phyloP scores from a whole-genome alignment of 306 rosid species.

The Hippophae tibetana region DNA sequence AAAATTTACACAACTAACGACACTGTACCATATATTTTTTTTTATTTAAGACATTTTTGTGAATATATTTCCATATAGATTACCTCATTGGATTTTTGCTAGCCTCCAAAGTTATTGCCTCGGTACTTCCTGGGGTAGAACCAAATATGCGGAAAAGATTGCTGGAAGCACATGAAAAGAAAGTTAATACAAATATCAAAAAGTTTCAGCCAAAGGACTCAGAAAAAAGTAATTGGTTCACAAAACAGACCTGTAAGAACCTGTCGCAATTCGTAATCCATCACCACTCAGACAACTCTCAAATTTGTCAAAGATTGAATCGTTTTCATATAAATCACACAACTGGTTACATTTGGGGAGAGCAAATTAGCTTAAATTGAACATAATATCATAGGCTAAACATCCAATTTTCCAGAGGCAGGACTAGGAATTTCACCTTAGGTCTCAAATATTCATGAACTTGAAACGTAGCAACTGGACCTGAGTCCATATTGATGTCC shows the following conservation, averaged over 20 bases:
- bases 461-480: constrained; percentile 46
- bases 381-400: neutral
- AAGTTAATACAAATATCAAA: neutral
- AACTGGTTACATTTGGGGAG: constrained; percentile 45
- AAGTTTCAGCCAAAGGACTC: neutral
- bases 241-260: constrained; percentile 79
- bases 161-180: constrained; percentile 45
- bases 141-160: constrained; percentile 94
- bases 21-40: neutral
- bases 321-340: constrained; percentile 91
- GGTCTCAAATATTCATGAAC: constrained; percentile 86
- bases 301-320: constrained; percentile 86
- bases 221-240: constrained; percentile 1
- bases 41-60: neutral
- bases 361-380: neutral
- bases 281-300: constrained; percentile 98
- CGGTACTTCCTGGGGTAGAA: constrained; percentile 67
- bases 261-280: constrained; percentile 76
- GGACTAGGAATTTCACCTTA: constrained; percentile 43
- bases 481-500: constrained; percentile 58
- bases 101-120: constrained; percentile 85
- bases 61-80: constrained; percentile 2
- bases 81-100: constrained; percentile 98
- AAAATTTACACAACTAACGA: neutral
- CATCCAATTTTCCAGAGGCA: neutral